These are phyloP conservation scores for Solanum pimpinellifolium DNA, from an alignment of 257 asterid genomes.

Conservation along the genomic window DNA sequence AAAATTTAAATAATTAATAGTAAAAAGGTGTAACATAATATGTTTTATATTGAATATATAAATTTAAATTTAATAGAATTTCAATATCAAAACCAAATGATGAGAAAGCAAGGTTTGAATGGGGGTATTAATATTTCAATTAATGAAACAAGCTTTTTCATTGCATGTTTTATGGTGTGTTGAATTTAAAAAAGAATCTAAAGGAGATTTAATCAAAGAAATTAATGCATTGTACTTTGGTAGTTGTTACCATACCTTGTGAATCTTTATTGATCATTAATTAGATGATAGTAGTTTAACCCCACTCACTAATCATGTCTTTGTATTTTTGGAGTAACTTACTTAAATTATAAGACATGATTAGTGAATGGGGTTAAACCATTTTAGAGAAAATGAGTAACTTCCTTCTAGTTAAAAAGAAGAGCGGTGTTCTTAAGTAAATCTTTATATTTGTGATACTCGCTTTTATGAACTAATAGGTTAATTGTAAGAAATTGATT, in stretches of 20 bases:
- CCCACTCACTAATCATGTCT: background rate
- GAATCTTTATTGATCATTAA: background rate
- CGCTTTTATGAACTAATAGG: too few species aligned
- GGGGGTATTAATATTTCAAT: background rate
- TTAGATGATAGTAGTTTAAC: background rate
- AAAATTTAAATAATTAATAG: background rate
- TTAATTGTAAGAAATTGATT: too few species aligned
- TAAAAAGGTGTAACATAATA: too few species aligned
- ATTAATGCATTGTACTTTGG: background rate
- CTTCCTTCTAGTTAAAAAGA: background rate
- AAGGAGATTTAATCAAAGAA: background rate
- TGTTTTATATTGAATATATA: background rate
- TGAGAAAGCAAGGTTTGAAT: background rate
- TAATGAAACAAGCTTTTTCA: background rate
- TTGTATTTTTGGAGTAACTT: background rate
- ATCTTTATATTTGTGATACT: background rate
- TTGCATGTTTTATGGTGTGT: background rate
- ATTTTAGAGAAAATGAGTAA: background rate
- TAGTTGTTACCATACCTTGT: background rate
- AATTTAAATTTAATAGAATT: rapidly evolving
- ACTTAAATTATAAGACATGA: background rate
- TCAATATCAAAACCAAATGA: rapidly evolving
- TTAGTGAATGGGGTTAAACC: background rate
- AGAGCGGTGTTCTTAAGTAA: background rate
- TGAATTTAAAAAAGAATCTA: background rate